Conservation (phyloP, 306 rosid genomes). For the Pterocarpus macrocarpus region DNA sequence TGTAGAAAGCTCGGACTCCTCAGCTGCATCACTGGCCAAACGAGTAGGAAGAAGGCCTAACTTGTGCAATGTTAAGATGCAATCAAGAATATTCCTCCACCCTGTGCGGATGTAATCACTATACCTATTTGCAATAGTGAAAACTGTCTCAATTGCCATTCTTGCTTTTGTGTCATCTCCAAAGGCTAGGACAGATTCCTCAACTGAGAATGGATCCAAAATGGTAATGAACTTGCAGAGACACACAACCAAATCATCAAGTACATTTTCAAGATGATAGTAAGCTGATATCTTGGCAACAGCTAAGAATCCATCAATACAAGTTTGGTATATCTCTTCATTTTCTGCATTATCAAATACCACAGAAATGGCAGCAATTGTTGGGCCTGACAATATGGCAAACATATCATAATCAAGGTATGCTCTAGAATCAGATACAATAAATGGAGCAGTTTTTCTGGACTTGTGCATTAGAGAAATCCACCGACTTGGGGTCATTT, state of each 20-base stretch:
- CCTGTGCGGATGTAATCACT: slow-evolving; percentile 87
- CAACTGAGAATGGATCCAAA: slow-evolving; percentile 73
- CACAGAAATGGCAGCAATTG: slow-evolving; percentile 92
- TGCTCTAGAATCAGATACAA: slow-evolving; percentile 75
- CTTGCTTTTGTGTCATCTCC: slow-evolving; percentile 86
- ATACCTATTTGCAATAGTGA: slow-evolving; percentile 80
- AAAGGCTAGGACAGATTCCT: slow-evolving; percentile 79
- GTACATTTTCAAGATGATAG: slow-evolving; percentile 88
- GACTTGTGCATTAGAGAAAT: slow-evolving; percentile 83
- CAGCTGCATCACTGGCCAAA: slow-evolving; percentile 82
- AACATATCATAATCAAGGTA: slow-evolving; percentile 88
- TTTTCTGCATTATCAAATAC: slow-evolving; percentile 88
- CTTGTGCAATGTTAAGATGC: slow-evolving; percentile 83
- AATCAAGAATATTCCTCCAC: slow-evolving; percentile 91
- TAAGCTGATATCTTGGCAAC: slow-evolving; percentile 85
- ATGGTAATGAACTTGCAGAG: slow-evolving; percentile 88
- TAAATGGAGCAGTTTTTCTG: slow-evolving; percentile 73
- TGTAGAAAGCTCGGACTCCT: slow-evolving; percentile 68
- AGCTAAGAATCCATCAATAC: slow-evolving; percentile 83
- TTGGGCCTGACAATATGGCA: slow-evolving; percentile 81
- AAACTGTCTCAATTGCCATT: slow-evolving; percentile 84
- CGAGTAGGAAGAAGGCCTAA: slow-evolving; percentile 84
- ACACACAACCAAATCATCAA: slow-evolving; percentile 85
- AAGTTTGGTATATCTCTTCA: slow-evolving; percentile 80
- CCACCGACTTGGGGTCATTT: slow-evolving; percentile 91